These are phyloP conservation scores for Pseudogymnoascus sp. DNA, from an alignment of 2,329 filamentous ascomycete genomes.

Conservation along the genomic window DNA sequence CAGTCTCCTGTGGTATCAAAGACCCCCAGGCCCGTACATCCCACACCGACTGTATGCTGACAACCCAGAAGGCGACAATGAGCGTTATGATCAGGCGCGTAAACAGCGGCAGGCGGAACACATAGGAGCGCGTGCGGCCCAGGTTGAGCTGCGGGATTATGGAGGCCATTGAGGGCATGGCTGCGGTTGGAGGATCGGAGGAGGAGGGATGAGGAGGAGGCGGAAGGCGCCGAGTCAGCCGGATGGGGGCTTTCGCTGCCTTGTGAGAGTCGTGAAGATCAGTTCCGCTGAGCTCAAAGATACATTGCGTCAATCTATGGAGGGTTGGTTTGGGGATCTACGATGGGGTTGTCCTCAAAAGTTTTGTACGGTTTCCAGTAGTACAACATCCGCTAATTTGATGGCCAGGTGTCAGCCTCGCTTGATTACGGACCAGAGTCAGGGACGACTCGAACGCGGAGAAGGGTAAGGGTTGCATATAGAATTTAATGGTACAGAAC, in stretches of 20 bases:
- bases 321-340: background rate
- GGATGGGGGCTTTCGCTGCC: background rate
- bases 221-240: slow-evolving; percentile 4
- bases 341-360: background rate
- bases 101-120: slow-evolving; percentile 79
- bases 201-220: background rate
- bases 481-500: too few relatives aligned
- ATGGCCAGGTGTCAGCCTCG: background rate
- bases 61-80: slow-evolving; percentile 61
- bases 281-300: background rate
- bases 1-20: slow-evolving; percentile 68
- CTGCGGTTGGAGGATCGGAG: background rate
- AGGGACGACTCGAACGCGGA: background rate
- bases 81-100: slow-evolving; percentile 62
- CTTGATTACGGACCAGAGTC: background rate
- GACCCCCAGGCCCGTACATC: slow-evolving; percentile 69
- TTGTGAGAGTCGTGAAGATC: slow-evolving; percentile 1
- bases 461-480: background rate
- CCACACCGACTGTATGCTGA: slow-evolving; percentile 61
- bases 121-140: slow-evolving; percentile 66
- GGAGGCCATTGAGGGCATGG: slow-evolving; percentile 20
- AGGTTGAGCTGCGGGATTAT: slow-evolving; percentile 52
- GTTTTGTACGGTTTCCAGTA: slow-evolving; percentile 7
- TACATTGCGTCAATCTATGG: slow-evolving; percentile 4
- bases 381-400: background rate